phyloP scores from a whole-genome alignment of 169 alveolate genomes.

The Eimeria nieschulzi region DNA sequence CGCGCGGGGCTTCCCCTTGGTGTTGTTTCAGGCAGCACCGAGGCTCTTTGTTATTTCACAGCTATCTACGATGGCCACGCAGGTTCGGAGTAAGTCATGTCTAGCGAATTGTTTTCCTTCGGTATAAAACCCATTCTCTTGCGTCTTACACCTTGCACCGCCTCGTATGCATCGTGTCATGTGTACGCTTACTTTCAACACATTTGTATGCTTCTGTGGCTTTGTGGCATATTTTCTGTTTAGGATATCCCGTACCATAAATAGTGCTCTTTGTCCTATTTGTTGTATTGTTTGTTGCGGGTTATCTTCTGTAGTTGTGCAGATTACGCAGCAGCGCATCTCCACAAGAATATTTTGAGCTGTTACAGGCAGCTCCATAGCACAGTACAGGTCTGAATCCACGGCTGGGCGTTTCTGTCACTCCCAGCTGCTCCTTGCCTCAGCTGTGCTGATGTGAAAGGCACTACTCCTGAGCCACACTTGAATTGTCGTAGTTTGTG shows the following conservation, averaged over 20 bases:
- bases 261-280: background rate
- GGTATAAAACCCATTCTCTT: too few species aligned
- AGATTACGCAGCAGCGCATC: slow-evolving; percentile 82
- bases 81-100: slow-evolving; percentile 80
- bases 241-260: background rate
- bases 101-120: too few species aligned
- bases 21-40: slow-evolving; percentile 78
- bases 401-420: too few species aligned
- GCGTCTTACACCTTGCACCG: too few species aligned
- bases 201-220: background rate
- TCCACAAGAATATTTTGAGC: slow-evolving; percentile 85
- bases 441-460: too few species aligned
- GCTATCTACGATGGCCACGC: slow-evolving; percentile 89
- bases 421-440: too few species aligned
- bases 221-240: background rate
- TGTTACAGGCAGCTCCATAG: slow-evolving; percentile 82
- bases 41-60: slow-evolving; percentile 85
- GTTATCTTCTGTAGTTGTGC: slow-evolving; percentile 79
- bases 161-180: too few species aligned
- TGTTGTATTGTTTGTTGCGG: background rate
- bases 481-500: too few species aligned
- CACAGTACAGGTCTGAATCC: slow-evolving; percentile 64
- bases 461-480: too few species aligned
- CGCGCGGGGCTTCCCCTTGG: slow-evolving; percentile 83
- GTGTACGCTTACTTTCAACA: background rate